A percentile compares a stretch with the other conserved stretches of the same genome.
phyloP scores from a whole-genome alignment of 768 basidiomycete species.

The Agaricus subrufescens region DNA sequence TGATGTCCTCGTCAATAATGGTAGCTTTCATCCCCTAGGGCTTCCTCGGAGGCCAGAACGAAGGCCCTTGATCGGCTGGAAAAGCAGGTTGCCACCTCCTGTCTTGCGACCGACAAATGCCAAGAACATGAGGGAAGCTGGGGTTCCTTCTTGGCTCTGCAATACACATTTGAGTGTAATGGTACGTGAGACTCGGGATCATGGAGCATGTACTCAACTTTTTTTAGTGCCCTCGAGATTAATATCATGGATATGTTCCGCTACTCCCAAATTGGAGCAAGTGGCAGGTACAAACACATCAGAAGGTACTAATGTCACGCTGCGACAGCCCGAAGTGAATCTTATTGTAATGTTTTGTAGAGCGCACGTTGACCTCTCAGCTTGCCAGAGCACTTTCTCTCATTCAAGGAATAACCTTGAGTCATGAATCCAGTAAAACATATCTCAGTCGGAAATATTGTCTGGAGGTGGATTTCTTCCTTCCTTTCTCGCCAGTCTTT shows the following conservation, averaged over 20 bases:
- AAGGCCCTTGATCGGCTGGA: slow-evolving; percentile 55
- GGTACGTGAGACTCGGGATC: slow-evolving; percentile 36
- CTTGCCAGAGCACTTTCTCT: slow-evolving; percentile 59
- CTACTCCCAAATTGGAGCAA: slow-evolving; percentile 46
- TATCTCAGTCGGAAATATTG: slow-evolving; percentile 65
- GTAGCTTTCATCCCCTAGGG: slow-evolving; percentile 62
- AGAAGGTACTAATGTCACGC: slow-evolving; percentile 28
- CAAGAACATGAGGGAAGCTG: slow-evolving; percentile 37
- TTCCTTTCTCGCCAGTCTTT: background rate
- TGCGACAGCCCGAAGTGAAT: background rate
- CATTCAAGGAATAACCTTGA: slow-evolving; percentile 72
- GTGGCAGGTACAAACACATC: slow-evolving; percentile 39
- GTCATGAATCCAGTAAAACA: slow-evolving; percentile 62
- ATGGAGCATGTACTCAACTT: background rate
- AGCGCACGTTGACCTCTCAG: slow-evolving; percentile 43
- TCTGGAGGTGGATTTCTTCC: slow-evolving; percentile 50
- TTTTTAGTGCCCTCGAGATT: slow-evolving; percentile 61
- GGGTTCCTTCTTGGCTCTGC: slow-evolving; percentile 56
- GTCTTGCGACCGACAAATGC: slow-evolving; percentile 28
- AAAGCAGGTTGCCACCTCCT: slow-evolving; percentile 46
- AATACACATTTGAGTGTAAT: slow-evolving; percentile 82
- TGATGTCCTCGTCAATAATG: background rate
- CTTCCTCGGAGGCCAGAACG: slow-evolving; percentile 45
- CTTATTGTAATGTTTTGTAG: slow-evolving; percentile 20
- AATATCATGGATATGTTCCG: slow-evolving; percentile 54